Conservation (phyloP, 2,329 filamentous ascomycete genomes). For the Ceratocystis destructans region DNA sequence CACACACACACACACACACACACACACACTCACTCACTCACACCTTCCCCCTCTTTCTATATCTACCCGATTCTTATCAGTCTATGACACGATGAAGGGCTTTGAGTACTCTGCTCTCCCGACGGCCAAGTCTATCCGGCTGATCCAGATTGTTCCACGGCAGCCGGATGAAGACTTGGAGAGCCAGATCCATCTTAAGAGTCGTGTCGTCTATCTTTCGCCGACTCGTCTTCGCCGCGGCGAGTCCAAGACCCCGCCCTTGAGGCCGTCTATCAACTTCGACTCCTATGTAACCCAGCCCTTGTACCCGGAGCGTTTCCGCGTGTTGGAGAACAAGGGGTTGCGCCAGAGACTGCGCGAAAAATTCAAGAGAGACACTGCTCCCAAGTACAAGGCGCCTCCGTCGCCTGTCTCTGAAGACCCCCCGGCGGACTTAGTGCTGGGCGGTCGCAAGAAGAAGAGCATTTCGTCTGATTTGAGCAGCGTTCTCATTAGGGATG, state of each 20-base stretch:
- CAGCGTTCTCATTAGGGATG: slow-evolving; percentile 11
- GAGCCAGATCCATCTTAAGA: slow-evolving; percentile 13
- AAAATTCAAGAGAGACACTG: slow-evolving; percentile 13
- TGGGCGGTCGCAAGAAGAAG: slow-evolving; percentile 16
- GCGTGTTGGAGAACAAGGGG: slow-evolving; percentile 17
- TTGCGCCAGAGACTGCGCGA: slow-evolving; percentile 18
- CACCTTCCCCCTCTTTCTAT: not conserved
- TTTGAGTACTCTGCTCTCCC: slow-evolving; percentile 13
- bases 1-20: not conserved
- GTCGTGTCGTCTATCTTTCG: slow-evolving; percentile 17
- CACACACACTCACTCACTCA: not conserved
- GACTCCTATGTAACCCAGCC: slow-evolving; percentile 16
- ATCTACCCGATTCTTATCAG: too few relatives aligned
- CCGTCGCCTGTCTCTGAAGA: slow-evolving; percentile 3
- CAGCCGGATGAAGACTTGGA: slow-evolving; percentile 8
- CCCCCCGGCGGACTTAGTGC: slow-evolving; percentile 10
- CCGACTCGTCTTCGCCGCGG: slow-evolving; percentile 16
- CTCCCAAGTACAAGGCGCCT: not conserved
- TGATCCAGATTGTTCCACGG: slow-evolving; percentile 18
- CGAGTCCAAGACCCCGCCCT: slow-evolving; percentile 13
- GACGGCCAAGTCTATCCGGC: slow-evolving; percentile 17
- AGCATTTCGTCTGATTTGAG: slow-evolving; percentile 16
- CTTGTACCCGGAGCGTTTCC: slow-evolving; percentile 14
- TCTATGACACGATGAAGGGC: slow-evolving; percentile 8
- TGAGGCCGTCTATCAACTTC: slow-evolving; percentile 15